Evolutionary conservation across 2,329 filamentous ascomycete species (phyloP).

Genomic region (Magnaporthiopsis incrustans): DNA sequence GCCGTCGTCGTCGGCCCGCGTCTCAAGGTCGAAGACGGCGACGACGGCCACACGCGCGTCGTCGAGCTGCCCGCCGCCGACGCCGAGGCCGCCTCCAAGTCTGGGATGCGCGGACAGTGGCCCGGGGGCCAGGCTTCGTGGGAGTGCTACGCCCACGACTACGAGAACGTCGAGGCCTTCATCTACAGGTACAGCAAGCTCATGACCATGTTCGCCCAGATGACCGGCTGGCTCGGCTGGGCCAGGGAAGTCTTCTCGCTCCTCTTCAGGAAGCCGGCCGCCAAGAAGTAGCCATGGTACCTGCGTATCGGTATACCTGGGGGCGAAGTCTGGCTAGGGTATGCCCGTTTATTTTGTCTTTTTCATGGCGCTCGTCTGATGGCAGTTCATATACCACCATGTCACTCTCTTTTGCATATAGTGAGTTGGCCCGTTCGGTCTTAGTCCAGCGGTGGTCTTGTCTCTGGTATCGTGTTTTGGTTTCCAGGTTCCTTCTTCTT

Average conservation of each 20-base stretch:
- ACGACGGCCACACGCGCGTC: conserved; percentile 20
- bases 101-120: neutral
- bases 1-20: conserved; percentile 50
- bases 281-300: neutral
- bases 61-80: conserved; percentile 11
- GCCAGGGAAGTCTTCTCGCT: conserved; percentile 6
- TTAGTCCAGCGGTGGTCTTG: no score
- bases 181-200: conserved; percentile 17
- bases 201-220: conserved; percentile 5
- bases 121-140: conserved; percentile 9
- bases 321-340: no score
- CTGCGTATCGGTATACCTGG: no score
- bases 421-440: no score
- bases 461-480: no score
- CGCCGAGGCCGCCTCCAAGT: neutral
- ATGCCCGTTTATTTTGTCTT: no score
- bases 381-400: no score
- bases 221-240: conserved; percentile 10
- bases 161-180: conserved; percentile 18
- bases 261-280: conserved; percentile 6
- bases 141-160: conserved; percentile 17
- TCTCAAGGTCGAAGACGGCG: conserved; percentile 35
- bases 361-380: no score
- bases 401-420: no score
- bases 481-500: no score